Conservation (phyloP, 306 rosid genomes). For the Vigna unguiculata region DNA sequence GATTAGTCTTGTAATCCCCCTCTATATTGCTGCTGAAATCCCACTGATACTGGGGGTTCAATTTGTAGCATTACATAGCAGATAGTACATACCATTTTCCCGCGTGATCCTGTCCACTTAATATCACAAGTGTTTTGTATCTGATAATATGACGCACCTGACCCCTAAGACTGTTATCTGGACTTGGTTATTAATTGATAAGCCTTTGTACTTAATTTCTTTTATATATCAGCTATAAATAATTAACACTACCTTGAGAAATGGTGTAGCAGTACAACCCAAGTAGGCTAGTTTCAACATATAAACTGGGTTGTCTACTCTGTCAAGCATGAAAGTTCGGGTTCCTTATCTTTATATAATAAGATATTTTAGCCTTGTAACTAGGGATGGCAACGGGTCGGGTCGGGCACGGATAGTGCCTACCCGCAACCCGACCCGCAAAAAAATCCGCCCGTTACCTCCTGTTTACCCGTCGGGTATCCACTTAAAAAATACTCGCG, state of each 20-base stretch:
- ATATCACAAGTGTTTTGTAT: background rate
- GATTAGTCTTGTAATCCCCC: background rate
- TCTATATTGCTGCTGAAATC: background rate
- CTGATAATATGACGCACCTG: background rate
- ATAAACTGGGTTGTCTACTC: slow-evolving; percentile 30
- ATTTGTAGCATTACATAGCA: background rate
- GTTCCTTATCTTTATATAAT: background rate
- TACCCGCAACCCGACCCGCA: too few species aligned
- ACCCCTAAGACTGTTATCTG: background rate
- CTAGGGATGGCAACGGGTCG: too few species aligned
- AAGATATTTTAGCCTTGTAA: background rate
- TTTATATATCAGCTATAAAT: background rate
- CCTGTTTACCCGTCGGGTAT: too few species aligned
- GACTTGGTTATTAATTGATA: slow-evolving; percentile 23
- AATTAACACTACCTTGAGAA: slow-evolving; percentile 14
- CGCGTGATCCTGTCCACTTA: background rate
- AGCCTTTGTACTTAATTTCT: background rate
- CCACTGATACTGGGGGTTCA: background rate
- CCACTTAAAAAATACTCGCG: too few species aligned
- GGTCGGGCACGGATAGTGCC: too few species aligned
- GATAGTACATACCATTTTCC: background rate
- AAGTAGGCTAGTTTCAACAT: slow-evolving; percentile 17
- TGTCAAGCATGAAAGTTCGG: slow-evolving; percentile 8
- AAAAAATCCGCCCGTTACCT: too few species aligned
- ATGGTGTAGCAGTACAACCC: background rate